These are phyloP conservation scores for Trametes polyzona DNA, from an alignment of 1,284 basidiomycete species.

Conservation along the genomic window DNA sequence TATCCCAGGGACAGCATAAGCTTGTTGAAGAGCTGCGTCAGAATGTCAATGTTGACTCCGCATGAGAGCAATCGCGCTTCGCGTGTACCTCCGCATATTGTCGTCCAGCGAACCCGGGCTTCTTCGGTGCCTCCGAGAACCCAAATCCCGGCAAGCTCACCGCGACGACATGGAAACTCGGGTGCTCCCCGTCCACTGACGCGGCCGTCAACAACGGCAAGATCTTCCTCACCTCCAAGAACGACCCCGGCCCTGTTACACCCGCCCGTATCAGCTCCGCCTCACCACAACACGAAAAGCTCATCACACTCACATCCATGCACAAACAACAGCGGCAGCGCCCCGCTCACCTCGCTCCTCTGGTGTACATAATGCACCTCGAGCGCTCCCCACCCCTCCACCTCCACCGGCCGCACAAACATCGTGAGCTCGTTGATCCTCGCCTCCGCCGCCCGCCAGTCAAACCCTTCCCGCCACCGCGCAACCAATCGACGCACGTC, in stretches of 20 bases:
- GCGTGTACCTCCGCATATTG: slow-evolving; percentile 27
- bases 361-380: slow-evolving; percentile 57
- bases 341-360: slow-evolving; percentile 42
- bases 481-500: slow-evolving; percentile 47
- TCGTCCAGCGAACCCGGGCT: slow-evolving; percentile 37
- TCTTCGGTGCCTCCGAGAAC: slow-evolving; percentile 33
- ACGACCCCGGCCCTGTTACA: slow-evolving; percentile 40
- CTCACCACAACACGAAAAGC: slow-evolving; percentile 19
- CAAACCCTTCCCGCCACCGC: slow-evolving; percentile 49
- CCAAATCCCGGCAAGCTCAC: slow-evolving; percentile 42
- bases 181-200: slow-evolving; percentile 3
- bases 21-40: slow-evolving; percentile 47
- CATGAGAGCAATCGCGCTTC: not conserved
- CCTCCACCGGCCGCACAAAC: slow-evolving; percentile 48
- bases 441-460: slow-evolving; percentile 52
- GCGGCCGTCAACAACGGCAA: slow-evolving; percentile 13
- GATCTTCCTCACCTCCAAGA: slow-evolving; percentile 38
- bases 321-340: slow-evolving; percentile 55
- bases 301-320: slow-evolving; percentile 47
- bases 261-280: not conserved
- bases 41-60: not conserved
- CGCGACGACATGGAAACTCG: slow-evolving; percentile 44
- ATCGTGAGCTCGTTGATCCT: slow-evolving; percentile 50
- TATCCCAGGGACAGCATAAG: slow-evolving; percentile 50
- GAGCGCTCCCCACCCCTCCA: slow-evolving; percentile 47